Evolutionary conservation across 75 land plant species (phyloP).

Genomic region (Cupressus sempervirens): DNA sequence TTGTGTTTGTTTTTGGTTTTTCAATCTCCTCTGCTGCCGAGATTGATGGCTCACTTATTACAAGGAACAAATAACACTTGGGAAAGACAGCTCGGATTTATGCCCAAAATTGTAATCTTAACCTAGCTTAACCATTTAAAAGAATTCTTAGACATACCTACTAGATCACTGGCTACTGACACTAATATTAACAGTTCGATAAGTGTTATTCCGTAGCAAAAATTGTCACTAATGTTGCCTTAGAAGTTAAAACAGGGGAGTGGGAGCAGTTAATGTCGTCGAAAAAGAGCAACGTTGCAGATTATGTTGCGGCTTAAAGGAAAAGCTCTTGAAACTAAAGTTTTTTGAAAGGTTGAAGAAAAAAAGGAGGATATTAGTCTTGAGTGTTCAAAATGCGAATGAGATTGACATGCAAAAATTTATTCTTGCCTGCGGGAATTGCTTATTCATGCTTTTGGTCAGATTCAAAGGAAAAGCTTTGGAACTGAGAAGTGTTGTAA

Average conservation of each 20-base stretch:
- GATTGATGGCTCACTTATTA: too few species aligned
- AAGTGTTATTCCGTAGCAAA: conserved; percentile 71
- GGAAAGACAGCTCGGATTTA: conserved; percentile 13
- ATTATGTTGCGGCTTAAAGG: too few species aligned
- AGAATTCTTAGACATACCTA: conserved; percentile 64
- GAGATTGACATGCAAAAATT: conserved; percentile 71
- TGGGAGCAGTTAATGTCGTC: conserved; percentile 90
- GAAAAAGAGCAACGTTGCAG: conserved; percentile 75
- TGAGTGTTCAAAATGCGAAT: too few species aligned
- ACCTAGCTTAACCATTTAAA: conserved; percentile 62
- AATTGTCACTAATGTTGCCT: conserved; percentile 72
- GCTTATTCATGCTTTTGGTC: conserved; percentile 70
- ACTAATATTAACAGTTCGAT: conserved; percentile 73
- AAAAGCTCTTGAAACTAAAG: too few species aligned
- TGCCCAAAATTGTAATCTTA: conserved; percentile 69
- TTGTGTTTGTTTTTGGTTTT: too few species aligned
- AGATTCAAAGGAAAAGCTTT: conserved; percentile 68
- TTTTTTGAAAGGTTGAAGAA: too few species aligned
- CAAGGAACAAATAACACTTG: conserved; percentile 32
- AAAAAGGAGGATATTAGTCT: too few species aligned
- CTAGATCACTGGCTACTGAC: conserved; percentile 78
- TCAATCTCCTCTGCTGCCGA: too few species aligned
- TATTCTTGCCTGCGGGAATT: conserved; percentile 73
- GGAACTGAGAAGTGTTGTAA: conserved; percentile 28
- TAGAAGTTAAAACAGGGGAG: conserved; percentile 80